Percentiles rank a stretch among this genome's conserved stretches.
Evolutionary conservation across 345 rosid genomes (phyloP).

Genomic region (Adansonia digitata): DNA sequence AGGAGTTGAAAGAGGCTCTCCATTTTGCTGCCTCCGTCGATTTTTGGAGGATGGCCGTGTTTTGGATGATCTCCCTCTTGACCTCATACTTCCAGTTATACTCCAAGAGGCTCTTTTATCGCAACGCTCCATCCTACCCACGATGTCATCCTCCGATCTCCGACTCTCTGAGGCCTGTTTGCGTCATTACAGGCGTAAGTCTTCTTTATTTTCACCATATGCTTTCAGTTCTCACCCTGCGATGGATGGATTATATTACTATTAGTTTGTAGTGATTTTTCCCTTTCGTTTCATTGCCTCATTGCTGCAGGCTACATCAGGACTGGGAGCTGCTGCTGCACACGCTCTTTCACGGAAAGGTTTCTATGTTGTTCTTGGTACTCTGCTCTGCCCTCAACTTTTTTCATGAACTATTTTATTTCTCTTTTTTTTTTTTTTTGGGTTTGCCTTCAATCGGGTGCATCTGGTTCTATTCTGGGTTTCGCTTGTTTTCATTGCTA

Average conservation of each 20-base stretch:
- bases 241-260: neutral
- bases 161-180: conserved; percentile 39
- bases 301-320: conserved; percentile 71
- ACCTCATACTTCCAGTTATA: conserved; percentile 51
- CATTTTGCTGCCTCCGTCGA: conserved; percentile 37
- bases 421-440: too few relatives aligned
- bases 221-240: neutral
- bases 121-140: conserved; percentile 25
- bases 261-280: neutral
- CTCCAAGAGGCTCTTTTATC: conserved; percentile 28
- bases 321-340: conserved; percentile 77
- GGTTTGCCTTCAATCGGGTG: neutral
- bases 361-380: conserved; percentile 74
- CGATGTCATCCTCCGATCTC: conserved; percentile 25
- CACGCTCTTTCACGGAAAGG: conserved; percentile 68
- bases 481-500: neutral
- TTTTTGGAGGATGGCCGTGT: conserved; percentile 75
- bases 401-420: too few relatives aligned
- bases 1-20: conserved; percentile 35
- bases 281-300: neutral
- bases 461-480: neutral
- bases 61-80: conserved; percentile 55
- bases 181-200: conserved; percentile 78
- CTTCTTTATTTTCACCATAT: neutral
- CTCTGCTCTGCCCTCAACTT: neutral